phyloP scores from a whole-genome alignment of 2,329 filamentous ascomycete genomes.

The Capronia epimyces region DNA sequence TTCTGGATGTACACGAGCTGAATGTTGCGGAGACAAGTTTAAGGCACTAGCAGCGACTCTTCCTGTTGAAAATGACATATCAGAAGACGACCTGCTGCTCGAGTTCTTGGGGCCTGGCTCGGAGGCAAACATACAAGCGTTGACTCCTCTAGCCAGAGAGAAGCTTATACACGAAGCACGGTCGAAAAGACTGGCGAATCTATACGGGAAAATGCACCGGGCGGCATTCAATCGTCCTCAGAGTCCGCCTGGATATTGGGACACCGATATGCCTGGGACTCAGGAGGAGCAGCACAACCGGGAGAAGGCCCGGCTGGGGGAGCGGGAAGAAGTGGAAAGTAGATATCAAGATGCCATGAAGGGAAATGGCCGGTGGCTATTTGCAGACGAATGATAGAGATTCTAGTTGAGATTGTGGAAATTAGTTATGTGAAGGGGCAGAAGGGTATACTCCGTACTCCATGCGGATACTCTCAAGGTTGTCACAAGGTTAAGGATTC shows the following conservation, averaged over 20 bases:
- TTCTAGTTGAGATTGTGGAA: not conserved
- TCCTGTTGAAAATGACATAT: slow-evolving; percentile 24
- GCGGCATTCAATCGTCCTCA: slow-evolving; percentile 64
- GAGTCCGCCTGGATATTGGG: slow-evolving; percentile 86
- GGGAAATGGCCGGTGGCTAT: slow-evolving; percentile 26
- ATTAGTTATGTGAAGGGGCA: not conserved
- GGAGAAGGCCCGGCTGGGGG: slow-evolving; percentile 58
- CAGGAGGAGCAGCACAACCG: slow-evolving; percentile 68
- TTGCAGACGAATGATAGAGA: slow-evolving; percentile 26
- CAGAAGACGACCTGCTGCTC: slow-evolving; percentile 36
- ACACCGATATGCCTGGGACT: slow-evolving; percentile 79
- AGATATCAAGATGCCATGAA: slow-evolving; percentile 78
- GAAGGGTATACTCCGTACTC: too few relatives aligned
- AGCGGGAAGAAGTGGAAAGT: slow-evolving; percentile 61
- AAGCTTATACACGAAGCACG: slow-evolving; percentile 70
- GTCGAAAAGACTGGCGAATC: slow-evolving; percentile 65
- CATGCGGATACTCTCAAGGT: too few relatives aligned
- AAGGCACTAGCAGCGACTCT: slow-evolving; percentile 55
- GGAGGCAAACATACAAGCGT: slow-evolving; percentile 50
- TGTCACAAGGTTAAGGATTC: too few relatives aligned
- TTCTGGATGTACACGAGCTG: slow-evolving; percentile 65
- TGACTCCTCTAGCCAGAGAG: slow-evolving; percentile 45
- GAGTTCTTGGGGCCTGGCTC: slow-evolving; percentile 28
- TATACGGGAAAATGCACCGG: slow-evolving; percentile 66
- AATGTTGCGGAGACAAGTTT: slow-evolving; percentile 72